phyloP scores from a whole-genome alignment of 805 yeast genomes.

The Ogataea philodendri region DNA sequence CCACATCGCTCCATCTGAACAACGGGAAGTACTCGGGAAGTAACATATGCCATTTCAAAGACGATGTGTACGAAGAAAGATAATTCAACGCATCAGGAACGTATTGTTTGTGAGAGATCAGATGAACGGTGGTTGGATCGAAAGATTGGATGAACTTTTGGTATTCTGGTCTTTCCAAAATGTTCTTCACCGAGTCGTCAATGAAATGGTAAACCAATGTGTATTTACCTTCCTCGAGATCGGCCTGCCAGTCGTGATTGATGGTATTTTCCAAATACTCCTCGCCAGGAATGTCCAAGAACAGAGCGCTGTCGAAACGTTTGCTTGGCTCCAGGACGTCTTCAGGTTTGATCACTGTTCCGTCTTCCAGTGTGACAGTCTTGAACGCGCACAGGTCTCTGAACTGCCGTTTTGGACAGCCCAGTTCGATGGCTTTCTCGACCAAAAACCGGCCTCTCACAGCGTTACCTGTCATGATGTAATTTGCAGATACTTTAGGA shows the following conservation, averaged over 20 bases:
- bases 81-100: slow-evolving; percentile 62
- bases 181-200: slow-evolving; percentile 49
- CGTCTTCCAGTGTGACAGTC: slow-evolving; percentile 55
- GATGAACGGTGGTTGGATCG: slow-evolving; percentile 52
- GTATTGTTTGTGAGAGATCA: slow-evolving; percentile 68
- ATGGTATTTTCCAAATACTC: slow-evolving; percentile 41
- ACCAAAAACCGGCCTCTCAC: slow-evolving; percentile 75
- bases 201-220: slow-evolving; percentile 73
- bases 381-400: slow-evolving; percentile 60
- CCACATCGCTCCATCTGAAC: slow-evolving; percentile 33
- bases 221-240: slow-evolving; percentile 15
- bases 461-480: slow-evolving; percentile 63
- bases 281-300: slow-evolving; percentile 69
- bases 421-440: slow-evolving; percentile 61
- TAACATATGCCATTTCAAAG: slow-evolving; percentile 56
- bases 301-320: slow-evolving; percentile 54
- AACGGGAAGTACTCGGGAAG: slow-evolving; percentile 45
- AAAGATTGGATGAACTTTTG: slow-evolving; percentile 52
- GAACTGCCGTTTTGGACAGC: slow-evolving; percentile 62
- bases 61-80: slow-evolving; percentile 50
- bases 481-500: slow-evolving; percentile 51
- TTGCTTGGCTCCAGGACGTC: slow-evolving; percentile 71
- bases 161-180: slow-evolving; percentile 42
- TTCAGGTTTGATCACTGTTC: slow-evolving; percentile 57
- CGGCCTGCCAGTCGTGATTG: slow-evolving; percentile 24